These are phyloP conservation scores for Blastobotrys chiropterorum DNA, from an alignment of 805 yeast genomes.

Conservation along the genomic window DNA sequence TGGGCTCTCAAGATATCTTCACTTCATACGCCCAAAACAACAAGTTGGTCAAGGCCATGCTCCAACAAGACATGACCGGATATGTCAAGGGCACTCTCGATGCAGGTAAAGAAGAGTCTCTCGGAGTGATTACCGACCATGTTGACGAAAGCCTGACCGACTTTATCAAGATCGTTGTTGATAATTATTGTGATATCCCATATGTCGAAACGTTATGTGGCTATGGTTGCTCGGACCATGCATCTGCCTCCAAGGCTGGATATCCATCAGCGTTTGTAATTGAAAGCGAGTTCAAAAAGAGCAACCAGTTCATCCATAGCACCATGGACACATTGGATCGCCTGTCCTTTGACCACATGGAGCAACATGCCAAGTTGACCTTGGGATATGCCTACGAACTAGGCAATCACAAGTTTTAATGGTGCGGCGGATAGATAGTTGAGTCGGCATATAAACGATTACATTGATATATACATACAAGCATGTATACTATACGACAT, in stretches of 20 bases:
- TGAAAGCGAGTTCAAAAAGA: conserved; percentile 62
- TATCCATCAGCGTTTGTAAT: conserved; percentile 78
- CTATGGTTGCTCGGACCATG: conserved; percentile 91
- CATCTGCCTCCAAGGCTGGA: conserved; percentile 76
- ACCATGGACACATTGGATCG: conserved; percentile 75
- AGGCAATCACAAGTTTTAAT: conserved; percentile 26
- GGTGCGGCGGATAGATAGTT: background rate
- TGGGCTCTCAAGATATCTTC: conserved; percentile 81
- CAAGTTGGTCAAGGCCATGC: conserved; percentile 65
- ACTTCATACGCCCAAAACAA: conserved; percentile 42
- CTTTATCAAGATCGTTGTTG: conserved; percentile 57
- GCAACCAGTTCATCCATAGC: conserved; percentile 70
- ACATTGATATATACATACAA: background rate
- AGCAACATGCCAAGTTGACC: conserved; percentile 73
- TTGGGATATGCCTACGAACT: conserved; percentile 71
- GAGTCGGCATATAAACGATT: background rate
- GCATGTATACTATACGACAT: background rate
- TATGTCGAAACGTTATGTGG: conserved; percentile 77
- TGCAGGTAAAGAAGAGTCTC: conserved; percentile 50
- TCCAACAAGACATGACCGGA: conserved; percentile 96
- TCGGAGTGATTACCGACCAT: conserved; percentile 78
- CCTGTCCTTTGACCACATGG: conserved; percentile 70
- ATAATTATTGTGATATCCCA: conserved; percentile 58
- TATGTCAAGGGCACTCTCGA: conserved; percentile 49
- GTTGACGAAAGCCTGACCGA: conserved; percentile 49